phyloP scores from a whole-genome alignment of 2,329 filamentous ascomycete species.

The Aspergillus hortae region DNA sequence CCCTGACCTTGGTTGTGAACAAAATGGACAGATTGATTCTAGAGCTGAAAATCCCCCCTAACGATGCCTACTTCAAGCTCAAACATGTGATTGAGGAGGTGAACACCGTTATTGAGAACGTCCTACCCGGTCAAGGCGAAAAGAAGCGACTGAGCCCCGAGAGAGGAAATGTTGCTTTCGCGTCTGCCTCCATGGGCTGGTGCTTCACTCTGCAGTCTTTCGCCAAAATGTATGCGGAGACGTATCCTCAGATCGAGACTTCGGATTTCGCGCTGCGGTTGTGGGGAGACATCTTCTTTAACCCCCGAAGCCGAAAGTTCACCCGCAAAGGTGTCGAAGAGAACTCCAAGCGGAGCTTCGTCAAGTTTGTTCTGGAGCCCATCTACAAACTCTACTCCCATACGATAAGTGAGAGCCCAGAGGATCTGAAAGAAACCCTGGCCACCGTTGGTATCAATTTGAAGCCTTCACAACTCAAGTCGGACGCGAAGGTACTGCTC shows the following conservation, averaged over 20 bases:
- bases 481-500: conserved; percentile 83
- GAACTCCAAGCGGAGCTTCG: conserved; percentile 77
- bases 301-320: conserved; percentile 84
- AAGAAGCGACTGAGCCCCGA: conserved; percentile 83
- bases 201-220: conserved; percentile 94
- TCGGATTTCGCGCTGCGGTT: conserved; percentile 79
- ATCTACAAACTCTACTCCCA: conserved; percentile 98
- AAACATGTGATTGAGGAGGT: conserved; percentile 99
- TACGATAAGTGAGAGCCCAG: conserved; percentile 84
- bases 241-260: conserved; percentile 75
- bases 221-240: conserved; percentile 92
- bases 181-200: conserved; percentile 91
- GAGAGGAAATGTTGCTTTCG: conserved; percentile 97
- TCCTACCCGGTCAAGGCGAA: conserved; percentile 75
- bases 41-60: conserved; percentile 88
- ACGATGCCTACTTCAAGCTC: conserved; percentile 96
- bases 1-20: conserved; percentile 87
- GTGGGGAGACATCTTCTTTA: conserved; percentile 98
- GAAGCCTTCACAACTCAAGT: conserved; percentile 89
- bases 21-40: conserved; percentile 95
- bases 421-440: conserved; percentile 76
- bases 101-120: conserved; percentile 90
- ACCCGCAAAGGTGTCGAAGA: conserved; percentile 83
- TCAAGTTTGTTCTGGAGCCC: conserved; percentile 91
- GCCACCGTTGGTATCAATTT: conserved; percentile 75